Conservation (phyloP, 108 stramenopile genomes). For the Nitzschia sp. region DNA sequence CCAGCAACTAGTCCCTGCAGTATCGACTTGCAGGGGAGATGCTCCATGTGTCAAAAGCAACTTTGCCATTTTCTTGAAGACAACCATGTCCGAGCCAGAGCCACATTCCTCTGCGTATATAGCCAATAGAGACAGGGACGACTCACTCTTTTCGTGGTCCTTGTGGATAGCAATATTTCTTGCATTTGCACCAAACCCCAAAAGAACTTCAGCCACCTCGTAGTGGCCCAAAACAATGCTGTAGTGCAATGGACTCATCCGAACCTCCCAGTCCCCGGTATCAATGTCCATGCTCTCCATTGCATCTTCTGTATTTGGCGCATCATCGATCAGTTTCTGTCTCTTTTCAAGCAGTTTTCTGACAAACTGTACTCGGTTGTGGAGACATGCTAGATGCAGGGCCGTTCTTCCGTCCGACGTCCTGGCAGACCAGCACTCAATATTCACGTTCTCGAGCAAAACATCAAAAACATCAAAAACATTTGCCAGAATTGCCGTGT, state of each 20-base stretch:
- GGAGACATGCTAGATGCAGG: background rate
- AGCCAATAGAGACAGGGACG: conserved; percentile 2
- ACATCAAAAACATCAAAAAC: background rate
- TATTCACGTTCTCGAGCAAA: background rate
- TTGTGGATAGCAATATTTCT: conserved; percentile 22
- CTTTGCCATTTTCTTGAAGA: background rate
- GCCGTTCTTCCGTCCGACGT: background rate
- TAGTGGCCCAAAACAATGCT: conserved; percentile 5
- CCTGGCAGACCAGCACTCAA: background rate
- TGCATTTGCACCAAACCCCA: conserved; percentile 1
- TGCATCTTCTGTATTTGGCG: background rate
- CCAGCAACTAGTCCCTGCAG: background rate
- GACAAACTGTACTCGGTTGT: background rate
- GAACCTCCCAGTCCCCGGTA: conserved; percentile 12
- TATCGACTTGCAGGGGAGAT: background rate
- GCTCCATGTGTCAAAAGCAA: background rate
- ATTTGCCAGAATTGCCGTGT: background rate
- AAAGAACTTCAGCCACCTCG: conserved; percentile 3
- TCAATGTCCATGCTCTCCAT: conserved; percentile 13
- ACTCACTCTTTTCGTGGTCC: conserved; percentile 6
- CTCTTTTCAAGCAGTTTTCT: background rate
- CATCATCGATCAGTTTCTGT: background rate
- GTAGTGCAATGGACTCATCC: conserved; percentile 21
- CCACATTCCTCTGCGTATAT: conserved; percentile 6
- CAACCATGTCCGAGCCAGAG: background rate